A percentile compares a stretch with the other conserved stretches of the same genome.
Conservation (phyloP, 2,329 filamentous ascomycete genomes). For the Colletotrichum filicis region DNA sequence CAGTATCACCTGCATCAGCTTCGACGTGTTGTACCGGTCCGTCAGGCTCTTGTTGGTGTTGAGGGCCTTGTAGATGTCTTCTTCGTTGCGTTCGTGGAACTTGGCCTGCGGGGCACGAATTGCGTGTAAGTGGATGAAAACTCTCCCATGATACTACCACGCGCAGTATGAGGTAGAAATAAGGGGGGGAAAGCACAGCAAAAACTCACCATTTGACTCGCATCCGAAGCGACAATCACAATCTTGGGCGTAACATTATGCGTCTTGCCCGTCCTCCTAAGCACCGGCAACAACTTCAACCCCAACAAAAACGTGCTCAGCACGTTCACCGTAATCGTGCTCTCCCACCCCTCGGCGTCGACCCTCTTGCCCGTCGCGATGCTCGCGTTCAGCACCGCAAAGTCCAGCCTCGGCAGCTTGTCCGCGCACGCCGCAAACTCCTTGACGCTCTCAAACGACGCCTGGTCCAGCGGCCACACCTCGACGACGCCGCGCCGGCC, state of each 20-base stretch:
- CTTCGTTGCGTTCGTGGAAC: constrained; percentile 46
- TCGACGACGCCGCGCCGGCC: constrained; percentile 43
- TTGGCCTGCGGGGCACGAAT: constrained; percentile 37
- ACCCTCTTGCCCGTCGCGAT: constrained; percentile 35
- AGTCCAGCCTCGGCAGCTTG: constrained; percentile 48
- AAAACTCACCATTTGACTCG: constrained; percentile 42
- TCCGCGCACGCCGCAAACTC: constrained; percentile 47
- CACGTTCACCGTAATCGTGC: constrained; percentile 57
- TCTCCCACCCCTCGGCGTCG: constrained; percentile 52
- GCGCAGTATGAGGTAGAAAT: too few relatives aligned
- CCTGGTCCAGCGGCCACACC: constrained; percentile 58
- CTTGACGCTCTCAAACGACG: constrained; percentile 38
- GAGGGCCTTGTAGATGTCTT: constrained; percentile 47
- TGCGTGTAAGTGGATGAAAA: not conserved
- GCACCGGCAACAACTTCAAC: constrained; percentile 53
- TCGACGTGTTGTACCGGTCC: constrained; percentile 49
- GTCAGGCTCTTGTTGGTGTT: constrained; percentile 40
- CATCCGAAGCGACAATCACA: constrained; percentile 51
- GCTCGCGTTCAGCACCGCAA: constrained; percentile 50
- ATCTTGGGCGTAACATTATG: constrained; percentile 49
- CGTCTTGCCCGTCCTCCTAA: constrained; percentile 48
- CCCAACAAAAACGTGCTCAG: constrained; percentile 57
- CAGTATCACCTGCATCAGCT: constrained; percentile 46
- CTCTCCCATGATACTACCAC: too few relatives aligned
- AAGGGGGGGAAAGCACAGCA: too few relatives aligned